Evolutionary conservation across 306 rosid species (phyloP).

Genomic region (Castanea mollissima): DNA sequence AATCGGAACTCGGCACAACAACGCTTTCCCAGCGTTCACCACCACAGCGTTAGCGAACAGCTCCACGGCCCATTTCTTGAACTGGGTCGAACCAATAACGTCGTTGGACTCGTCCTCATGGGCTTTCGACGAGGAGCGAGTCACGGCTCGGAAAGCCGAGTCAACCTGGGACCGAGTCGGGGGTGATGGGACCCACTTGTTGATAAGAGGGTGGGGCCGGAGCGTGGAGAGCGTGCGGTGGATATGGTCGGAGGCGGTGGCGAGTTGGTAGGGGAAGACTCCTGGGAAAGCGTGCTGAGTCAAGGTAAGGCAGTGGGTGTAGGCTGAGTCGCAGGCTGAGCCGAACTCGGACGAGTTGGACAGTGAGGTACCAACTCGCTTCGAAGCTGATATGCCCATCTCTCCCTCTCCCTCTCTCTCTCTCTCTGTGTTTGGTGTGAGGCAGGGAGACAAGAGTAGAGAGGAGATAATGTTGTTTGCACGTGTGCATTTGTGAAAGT

Average conservation of each 20-base stretch:
- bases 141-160: constrained; percentile 51
- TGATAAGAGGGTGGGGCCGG: constrained; percentile 45
- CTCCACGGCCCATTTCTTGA: constrained; percentile 66
- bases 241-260: constrained; percentile 61
- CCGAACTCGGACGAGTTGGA: constrained; percentile 48
- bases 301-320: constrained; percentile 56
- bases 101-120: too few relatives aligned
- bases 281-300: constrained; percentile 63
- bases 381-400: constrained; percentile 69
- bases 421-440: not conserved
- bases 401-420: not conserved
- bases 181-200: constrained; percentile 57
- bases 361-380: constrained; percentile 47
- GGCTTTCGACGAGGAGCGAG: not conserved
- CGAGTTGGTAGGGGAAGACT: constrained; percentile 74
- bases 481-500: too few relatives aligned
- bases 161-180: constrained; percentile 62
- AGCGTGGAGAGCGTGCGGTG: constrained; percentile 38
- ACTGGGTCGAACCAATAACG: constrained; percentile 31
- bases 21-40: constrained; percentile 46
- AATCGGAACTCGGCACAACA: constrained; percentile 55
- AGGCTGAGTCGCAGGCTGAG: constrained; percentile 63
- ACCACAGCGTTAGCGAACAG: constrained; percentile 55
- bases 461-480: not conserved
- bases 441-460: too few relatives aligned